Evolutionary conservation across 768 basidiomycete species (phyloP).

Genomic region (Pisolithus microcarpus): DNA sequence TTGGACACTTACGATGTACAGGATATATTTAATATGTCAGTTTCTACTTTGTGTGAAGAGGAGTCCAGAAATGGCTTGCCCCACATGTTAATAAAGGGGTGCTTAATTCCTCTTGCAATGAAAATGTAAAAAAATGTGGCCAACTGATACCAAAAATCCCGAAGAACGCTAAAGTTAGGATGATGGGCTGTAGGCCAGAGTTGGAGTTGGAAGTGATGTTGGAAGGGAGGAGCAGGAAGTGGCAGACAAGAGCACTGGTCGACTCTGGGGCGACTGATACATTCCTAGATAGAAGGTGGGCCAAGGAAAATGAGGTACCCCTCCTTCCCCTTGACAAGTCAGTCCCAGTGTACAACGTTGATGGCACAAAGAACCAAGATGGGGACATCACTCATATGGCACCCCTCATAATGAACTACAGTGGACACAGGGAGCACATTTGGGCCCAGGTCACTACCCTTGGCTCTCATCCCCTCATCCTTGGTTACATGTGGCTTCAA

Average conservation of each 20-base stretch:
- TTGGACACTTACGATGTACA: too few relatives aligned
- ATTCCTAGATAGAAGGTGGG: background rate
- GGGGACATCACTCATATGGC: background rate
- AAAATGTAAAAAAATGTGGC: too few relatives aligned
- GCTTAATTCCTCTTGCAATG: too few relatives aligned
- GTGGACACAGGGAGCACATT: background rate
- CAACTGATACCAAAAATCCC: too few relatives aligned
- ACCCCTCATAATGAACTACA: background rate
- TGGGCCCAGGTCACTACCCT: background rate
- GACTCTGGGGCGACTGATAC: background rate
- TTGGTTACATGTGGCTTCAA: constrained; percentile 22
- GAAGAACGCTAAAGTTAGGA: too few relatives aligned
- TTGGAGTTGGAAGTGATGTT: too few relatives aligned
- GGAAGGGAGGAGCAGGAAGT: too few relatives aligned
- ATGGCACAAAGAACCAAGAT: background rate
- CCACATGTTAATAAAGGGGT: too few relatives aligned
- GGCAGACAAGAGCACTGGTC: background rate
- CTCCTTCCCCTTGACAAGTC: background rate
- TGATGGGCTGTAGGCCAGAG: too few relatives aligned
- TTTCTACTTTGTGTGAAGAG: too few relatives aligned
- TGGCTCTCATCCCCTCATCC: background rate
- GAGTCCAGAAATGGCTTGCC: too few relatives aligned
- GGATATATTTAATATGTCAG: too few relatives aligned
- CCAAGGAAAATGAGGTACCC: background rate
- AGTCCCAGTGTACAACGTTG: background rate